Evolutionary conservation across 1,139 yeast genomes (phyloP), one percentile per base, ranked within the genome.

Genomic region (Hemisphaericaspora xylofermentans): DNA sequence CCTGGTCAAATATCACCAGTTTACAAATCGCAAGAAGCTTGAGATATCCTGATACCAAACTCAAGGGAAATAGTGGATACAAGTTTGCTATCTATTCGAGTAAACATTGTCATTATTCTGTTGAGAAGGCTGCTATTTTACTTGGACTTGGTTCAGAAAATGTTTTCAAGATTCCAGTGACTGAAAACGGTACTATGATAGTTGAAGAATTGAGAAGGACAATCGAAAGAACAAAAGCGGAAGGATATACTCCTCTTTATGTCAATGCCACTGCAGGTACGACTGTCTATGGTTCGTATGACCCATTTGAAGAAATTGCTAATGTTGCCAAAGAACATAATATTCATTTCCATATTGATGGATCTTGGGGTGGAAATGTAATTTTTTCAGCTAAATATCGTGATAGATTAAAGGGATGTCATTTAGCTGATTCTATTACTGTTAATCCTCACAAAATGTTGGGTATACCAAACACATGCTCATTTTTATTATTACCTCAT

Each of bases 321-420:
- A 58, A 51, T 6, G 58, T 87, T 7, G 81, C 93, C 6, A 68
- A 75, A 42, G 67, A 70, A 45, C 58, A 82, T 60, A 61, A 72
- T 19, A 44, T 80, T 13, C 87, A 95, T 91, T 76, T 85, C 60
- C 96, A 88, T 58, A 78, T 88, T 35, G 96, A 88, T 62, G 96
- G 94, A 1, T 84, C 94, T 7, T 87, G 95, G 95, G 96, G 96
- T 32, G 96, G 94, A 12, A 87, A 88, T 54, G 84, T 84, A 8
- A 74, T 84, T 0, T 88, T 87, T 62, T 81, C 89, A 22, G 50
- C 58, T 0, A 65, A 53, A n/a, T 78, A 80, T 42, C 61, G 60
- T 30, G 43, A 60, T 41, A 74, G 76, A 52, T 59, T 88, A 50
- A 55, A 59, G 7, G 96, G 96, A 1, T 61, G 77, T 27, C 76